Evolutionary conservation across 2,329 filamentous ascomycete genomes (phyloP).

Genomic region (Chaetomiaceae sp.): DNA sequence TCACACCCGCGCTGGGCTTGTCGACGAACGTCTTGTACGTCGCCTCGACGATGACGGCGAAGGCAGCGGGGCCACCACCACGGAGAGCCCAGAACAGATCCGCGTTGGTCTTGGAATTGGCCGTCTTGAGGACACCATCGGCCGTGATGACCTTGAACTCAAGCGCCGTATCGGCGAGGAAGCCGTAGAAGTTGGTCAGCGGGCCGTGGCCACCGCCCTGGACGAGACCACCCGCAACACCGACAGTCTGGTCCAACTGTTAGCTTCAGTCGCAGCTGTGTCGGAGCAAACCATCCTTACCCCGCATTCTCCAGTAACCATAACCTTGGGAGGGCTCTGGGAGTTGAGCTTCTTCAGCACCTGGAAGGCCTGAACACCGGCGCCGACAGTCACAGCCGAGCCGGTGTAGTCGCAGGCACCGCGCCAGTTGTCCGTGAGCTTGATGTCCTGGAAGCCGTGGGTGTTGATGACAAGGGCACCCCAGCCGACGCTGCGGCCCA

Average conservation of each 20-base stretch:
- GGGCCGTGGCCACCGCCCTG: constrained; percentile 55
- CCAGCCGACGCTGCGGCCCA: constrained; percentile 58
- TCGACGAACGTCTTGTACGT: constrained; percentile 49
- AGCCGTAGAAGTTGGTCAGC: constrained; percentile 41
- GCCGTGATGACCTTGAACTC: constrained; percentile 46
- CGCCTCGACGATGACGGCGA: constrained; percentile 44
- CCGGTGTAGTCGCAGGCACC: constrained; percentile 40
- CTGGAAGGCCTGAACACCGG: constrained; percentile 47
- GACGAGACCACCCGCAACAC: constrained; percentile 55
- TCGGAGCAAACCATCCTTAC: too few species aligned
- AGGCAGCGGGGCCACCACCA: constrained; percentile 49
- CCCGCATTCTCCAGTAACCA: constrained; percentile 52
- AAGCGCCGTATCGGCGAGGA: constrained; percentile 46
- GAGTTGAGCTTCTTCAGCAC: constrained; percentile 38
- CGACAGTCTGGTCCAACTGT: constrained; percentile 42
- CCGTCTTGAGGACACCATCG: constrained; percentile 37
- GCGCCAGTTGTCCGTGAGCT: constrained; percentile 34
- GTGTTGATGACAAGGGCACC: constrained; percentile 55
- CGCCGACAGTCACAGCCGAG: constrained; percentile 45
- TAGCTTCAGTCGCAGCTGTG: too few species aligned
- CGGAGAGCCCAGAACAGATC: constrained; percentile 55
- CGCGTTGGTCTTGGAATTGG: constrained; percentile 38
- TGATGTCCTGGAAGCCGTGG: constrained; percentile 47
- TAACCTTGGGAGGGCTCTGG: constrained; percentile 35
- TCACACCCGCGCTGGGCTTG: constrained; percentile 37